Conservation (phyloP, 495 filamentous ascomycete species). For the Daldinia loculata region DNA sequence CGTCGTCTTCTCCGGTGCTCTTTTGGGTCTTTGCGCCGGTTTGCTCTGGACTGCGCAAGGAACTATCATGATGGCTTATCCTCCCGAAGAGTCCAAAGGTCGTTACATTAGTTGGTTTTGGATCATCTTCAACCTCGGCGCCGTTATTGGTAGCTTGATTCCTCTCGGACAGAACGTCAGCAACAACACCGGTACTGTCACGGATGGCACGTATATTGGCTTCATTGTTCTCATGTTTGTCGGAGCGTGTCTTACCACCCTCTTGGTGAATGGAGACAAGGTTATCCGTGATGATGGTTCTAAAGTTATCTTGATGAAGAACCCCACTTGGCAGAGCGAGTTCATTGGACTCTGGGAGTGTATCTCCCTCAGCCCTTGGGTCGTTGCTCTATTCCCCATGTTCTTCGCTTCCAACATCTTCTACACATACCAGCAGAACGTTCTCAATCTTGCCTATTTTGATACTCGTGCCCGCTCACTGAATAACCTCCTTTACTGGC, state of each 20-base stretch:
- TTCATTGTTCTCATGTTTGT: slow-evolving; percentile 85
- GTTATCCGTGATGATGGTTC: slow-evolving; percentile 84
- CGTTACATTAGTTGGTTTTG: slow-evolving; percentile 91
- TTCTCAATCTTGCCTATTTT: slow-evolving; percentile 75
- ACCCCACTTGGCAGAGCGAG: slow-evolving; percentile 83
- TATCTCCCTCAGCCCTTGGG: slow-evolving; percentile 74
- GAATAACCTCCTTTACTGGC: slow-evolving; percentile 88
- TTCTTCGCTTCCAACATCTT: slow-evolving; percentile 85
- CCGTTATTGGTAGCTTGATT: slow-evolving; percentile 87
- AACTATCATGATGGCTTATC: slow-evolving; percentile 96
- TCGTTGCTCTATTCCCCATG: slow-evolving; percentile 87
- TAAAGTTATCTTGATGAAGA: slow-evolving; percentile 83
- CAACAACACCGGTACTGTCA: slow-evolving; percentile 66
- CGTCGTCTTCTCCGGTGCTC: slow-evolving; percentile 78
- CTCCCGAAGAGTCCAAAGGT: slow-evolving; percentile 81
- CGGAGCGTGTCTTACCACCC: slow-evolving; percentile 76
- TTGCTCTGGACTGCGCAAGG: slow-evolving; percentile 93
- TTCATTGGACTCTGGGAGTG: slow-evolving; percentile 81
- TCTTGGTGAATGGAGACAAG: slow-evolving; percentile 77
- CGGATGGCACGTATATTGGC: slow-evolving; percentile 87
- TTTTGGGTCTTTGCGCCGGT: slow-evolving; percentile 82
- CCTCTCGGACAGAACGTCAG: slow-evolving; percentile 84
- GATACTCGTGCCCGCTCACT: slow-evolving; percentile 82
- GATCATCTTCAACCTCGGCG: slow-evolving; percentile 95
- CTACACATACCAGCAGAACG: slow-evolving; percentile 75